A percentile compares a stretch with the other conserved stretches of the same genome.
Evolutionary conservation across 345 rosid genomes (phyloP).

Genomic region (Tarenaya hassleriana): DNA sequence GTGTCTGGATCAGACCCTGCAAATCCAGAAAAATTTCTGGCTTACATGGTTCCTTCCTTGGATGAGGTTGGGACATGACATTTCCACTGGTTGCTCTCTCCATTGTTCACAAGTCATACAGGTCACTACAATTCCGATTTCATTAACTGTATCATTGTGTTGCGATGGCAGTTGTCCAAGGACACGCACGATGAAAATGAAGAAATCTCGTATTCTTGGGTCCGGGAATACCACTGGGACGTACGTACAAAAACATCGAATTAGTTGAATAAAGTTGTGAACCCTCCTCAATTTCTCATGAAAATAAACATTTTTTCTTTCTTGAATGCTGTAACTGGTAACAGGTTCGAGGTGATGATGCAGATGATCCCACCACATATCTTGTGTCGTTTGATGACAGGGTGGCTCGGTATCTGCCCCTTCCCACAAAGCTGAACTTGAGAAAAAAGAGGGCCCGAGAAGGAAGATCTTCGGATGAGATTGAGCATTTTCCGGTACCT

Average conservation of each 20-base stretch:
- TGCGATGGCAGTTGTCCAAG: constrained; percentile 57
- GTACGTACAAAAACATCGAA: constrained; percentile 41
- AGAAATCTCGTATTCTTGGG: constrained; percentile 79
- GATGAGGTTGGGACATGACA: constrained; percentile 61
- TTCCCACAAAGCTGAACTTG: constrained; percentile 74
- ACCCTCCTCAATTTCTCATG: constrained; percentile 8
- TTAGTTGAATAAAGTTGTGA: constrained; percentile 9
- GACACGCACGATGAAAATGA: constrained; percentile 71
- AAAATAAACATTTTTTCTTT: constrained; percentile 14
- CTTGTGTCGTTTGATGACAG: constrained; percentile 73
- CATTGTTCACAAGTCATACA: constrained; percentile 2
- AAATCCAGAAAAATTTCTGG: constrained; percentile 78
- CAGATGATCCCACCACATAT: constrained; percentile 65
- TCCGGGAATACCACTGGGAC: constrained; percentile 92
- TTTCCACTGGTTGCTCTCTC: constrained; percentile 16
- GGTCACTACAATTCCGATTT: constrained; percentile 3
- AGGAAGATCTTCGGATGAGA: constrained; percentile 76
- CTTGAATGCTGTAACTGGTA: constrained; percentile 15
- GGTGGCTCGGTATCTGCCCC: constrained; percentile 84
- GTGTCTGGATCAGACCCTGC: constrained; percentile 60
- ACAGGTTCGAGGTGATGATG: constrained; percentile 71
- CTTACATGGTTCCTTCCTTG: constrained; percentile 79
- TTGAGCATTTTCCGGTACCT: constrained; percentile 83
- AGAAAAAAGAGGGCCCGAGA: constrained; percentile 81
- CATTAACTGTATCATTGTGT: constrained; percentile 13